phyloP scores from a whole-genome alignment of 73 alveolate genomes.

The Effrenium voratum region DNA sequence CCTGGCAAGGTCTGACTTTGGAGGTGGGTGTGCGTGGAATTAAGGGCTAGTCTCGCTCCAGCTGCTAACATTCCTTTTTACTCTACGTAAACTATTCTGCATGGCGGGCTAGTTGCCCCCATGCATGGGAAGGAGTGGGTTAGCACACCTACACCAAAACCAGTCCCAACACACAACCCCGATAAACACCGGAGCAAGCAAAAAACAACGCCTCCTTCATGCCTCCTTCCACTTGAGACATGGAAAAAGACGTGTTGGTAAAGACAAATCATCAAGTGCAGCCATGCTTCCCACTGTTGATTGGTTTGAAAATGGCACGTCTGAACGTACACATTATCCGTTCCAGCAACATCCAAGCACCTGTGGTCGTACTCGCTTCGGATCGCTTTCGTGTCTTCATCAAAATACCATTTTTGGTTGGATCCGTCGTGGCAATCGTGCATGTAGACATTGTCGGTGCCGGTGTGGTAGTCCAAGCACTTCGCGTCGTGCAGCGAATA shows the following conservation, averaged over 20 bases:
- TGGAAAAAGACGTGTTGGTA: too few species aligned
- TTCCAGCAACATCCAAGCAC: constrained; percentile 56
- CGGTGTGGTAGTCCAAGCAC: constrained; percentile 44
- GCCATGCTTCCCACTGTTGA: constrained; percentile 29
- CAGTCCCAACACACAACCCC: neutral
- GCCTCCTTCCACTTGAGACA: too few species aligned
- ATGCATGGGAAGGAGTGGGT: neutral
- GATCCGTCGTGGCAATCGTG: constrained; percentile 59
- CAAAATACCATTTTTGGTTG: constrained; percentile 49
- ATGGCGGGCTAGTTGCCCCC: neutral
- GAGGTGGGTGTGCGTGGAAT: too few species aligned
- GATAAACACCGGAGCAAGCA: neutral
- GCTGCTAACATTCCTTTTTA: too few species aligned
- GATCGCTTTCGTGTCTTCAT: constrained; percentile 37
- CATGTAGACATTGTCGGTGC: constrained; percentile 59
- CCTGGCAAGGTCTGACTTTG: too few species aligned
- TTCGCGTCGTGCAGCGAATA: neutral
- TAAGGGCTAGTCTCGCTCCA: too few species aligned
- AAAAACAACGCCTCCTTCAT: neutral
- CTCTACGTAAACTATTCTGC: too few species aligned
- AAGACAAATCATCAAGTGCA: too few species aligned
- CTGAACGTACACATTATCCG: constrained; percentile 5
- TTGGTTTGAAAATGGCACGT: constrained; percentile 11
- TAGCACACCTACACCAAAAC: neutral
- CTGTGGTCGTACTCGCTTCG: constrained; percentile 58